Base-by-base conservation (phyloP, 805 yeast species). In the Schwanniomyces occidentalis region DNA sequence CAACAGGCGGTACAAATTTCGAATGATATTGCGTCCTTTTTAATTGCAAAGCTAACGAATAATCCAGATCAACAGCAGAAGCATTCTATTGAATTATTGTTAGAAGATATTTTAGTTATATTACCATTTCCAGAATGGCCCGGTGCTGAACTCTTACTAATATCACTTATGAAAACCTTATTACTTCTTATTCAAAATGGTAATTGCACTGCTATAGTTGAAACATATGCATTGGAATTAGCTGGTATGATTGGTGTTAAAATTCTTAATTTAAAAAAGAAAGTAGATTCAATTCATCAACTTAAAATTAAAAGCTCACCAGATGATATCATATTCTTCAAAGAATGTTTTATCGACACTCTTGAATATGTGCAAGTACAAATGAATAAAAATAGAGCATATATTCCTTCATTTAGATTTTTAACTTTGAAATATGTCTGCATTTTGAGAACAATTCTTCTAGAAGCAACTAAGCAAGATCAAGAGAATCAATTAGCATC, bases 81-180 rank as follows among this genome's bases (percentile, higher is more conserved):
- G 35, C 64, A 56, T 22, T 51, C 68, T 2, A 46, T 84, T 24
- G 88, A 82, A 21, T 46, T 71, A 13, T 61, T 82, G 18, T 45
- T 82, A 1, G 75, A 73, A 27, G 95, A 86, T 46, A 56, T 85
- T 14, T 38, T 78, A 6, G 41, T 50, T 0, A 53, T 84, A 35
- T 47, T 84, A 7, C 54, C 61, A 2, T 55, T 55, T 6, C 85
- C 88, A 0, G 81, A 78, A 35, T 86, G 82, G 77, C 68, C 87
- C 0, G 76, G 76, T 0, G 69, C 81, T 1, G 85, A 77, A 40
- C 44, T 64, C 0, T 44, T 84, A 10, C 54, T 84, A 5, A 51
- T 49, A 6, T 63, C 78, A 1, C 35, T 81, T 2, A 58, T 73
- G 48, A 68, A 61, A 24, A 59, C 69, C 5, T 49, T 81, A 15